phyloP scores from a whole-genome alignment of 208 protist genomes.

The Blastocrithidia nonstop region DNA sequence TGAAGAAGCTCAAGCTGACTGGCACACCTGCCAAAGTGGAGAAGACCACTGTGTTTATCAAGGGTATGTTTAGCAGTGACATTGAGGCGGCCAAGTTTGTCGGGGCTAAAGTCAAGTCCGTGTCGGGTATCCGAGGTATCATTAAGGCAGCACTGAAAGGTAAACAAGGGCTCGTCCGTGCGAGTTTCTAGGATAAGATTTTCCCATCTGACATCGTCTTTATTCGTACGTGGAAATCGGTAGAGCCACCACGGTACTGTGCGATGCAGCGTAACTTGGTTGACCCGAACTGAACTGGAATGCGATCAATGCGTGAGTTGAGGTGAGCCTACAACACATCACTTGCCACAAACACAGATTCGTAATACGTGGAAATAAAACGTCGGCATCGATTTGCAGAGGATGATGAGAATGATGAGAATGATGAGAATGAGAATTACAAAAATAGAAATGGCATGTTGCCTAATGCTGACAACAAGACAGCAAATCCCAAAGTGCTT shows the following conservation, averaged over 20 bases:
- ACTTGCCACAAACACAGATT: slow-evolving; percentile 31
- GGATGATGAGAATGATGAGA: slow-evolving; percentile 20
- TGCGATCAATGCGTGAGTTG: slow-evolving; percentile 80
- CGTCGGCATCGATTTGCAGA: slow-evolving; percentile 47
- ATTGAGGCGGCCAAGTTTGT: slow-evolving; percentile 96
- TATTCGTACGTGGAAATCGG: slow-evolving; percentile 94
- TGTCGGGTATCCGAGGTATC: slow-evolving; percentile 96
- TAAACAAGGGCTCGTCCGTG: slow-evolving; percentile 89
- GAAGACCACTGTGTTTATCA: slow-evolving; percentile 98
- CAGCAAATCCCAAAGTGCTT: slow-evolving; percentile 21
- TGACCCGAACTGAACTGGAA: slow-evolving; percentile 71
- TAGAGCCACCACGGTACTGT: slow-evolving; percentile 92
- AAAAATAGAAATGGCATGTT: too few relatives aligned
- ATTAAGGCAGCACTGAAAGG: slow-evolving; percentile 95
- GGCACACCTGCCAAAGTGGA: slow-evolving; percentile 93
- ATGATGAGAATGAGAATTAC: slow-evolving; percentile 13
- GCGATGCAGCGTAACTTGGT: slow-evolving; percentile 89
- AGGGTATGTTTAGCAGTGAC: slow-evolving; percentile 91
- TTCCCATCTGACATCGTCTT: slow-evolving; percentile 97
- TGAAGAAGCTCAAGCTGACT: slow-evolving; percentile 99
- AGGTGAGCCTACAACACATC: slow-evolving; percentile 50
- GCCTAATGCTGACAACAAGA: too few relatives aligned
- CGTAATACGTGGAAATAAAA: slow-evolving; percentile 78
- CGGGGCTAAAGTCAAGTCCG: slow-evolving; percentile 95
- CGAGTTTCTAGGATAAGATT: slow-evolving; percentile 99